Evolutionary conservation across 768 basidiomycete species (phyloP), one percentile per base, ranked within the genome.

Genomic region (Russula emetica): DNA sequence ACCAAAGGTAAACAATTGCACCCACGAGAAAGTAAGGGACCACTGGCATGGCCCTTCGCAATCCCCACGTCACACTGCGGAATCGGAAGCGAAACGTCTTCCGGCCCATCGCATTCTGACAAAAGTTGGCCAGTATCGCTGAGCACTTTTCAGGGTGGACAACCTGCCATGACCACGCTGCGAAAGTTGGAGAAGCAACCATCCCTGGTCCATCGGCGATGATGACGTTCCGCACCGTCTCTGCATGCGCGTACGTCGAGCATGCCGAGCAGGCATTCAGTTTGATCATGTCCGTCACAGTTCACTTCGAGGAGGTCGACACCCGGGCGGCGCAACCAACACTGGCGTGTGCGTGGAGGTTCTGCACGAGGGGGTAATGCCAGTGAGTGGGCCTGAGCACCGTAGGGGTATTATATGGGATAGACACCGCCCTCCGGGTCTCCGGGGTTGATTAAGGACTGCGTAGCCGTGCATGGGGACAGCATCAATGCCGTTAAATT

Each of bases 391-490:
- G 95, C 95, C 69, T 92, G 83, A 61, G 83, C 72, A 3, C 74
- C 77, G 38, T 76, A 78, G 0, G 94, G 93, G 72, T 98, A n/a
- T n/a, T n/a, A n/a, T n/a, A 98, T 0, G 94, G 94, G 60, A 97
- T 95, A 60, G 88, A 87, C 30, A 98, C 94, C 45, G 80, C 80
- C 71, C 82, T n/a, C n/a, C n/a, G n/a, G n/a, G n/a, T n/a, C 79
- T 55, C 82, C 86, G 36, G 75, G 76, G 58, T 86, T 79, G 61
- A 88, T 86, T 79, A 61, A 88, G 78, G 50, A 96, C 87, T 71
- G 90, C 91, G 76, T 99, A 98, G 5, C 97, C 97, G 58, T 87
- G 78, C 18, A 85, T 87, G 0, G 84, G 83, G 36, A 93, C 80
- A 0, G 94, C 86, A 73, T 92, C 95, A 62, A 98, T 95, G n/a